Base-by-base conservation (phyloP, 495 filamentous ascomycete species). In the Amphirosellinia nigrospora region DNA sequence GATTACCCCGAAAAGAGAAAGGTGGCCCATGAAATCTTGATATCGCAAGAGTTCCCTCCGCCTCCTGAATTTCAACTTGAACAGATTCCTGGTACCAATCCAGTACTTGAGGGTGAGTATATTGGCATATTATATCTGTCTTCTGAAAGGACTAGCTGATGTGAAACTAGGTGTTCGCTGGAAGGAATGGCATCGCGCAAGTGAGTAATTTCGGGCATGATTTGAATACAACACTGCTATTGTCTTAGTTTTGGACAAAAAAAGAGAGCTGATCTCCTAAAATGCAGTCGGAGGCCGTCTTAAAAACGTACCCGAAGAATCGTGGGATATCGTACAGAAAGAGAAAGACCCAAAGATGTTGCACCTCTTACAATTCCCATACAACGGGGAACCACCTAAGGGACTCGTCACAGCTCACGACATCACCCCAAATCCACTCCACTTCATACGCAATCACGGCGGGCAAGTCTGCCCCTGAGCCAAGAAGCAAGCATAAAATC, bases 391-490 rank as follows among this genome's bases (percentile, higher is more conserved):
- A 69, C 85, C 89, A 0, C 88, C 88, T 9, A 83, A 85, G 69
- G 79, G 71, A 63, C 79, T 84, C 2, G 78, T 85, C 4, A 85
- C 84, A 0, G 74, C 79, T 23, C 79, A 86, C n/a, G 77, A 80
- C 2, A 81, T 92, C 70, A 92, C 89, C 0, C 82, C 83, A 0
- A 92, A 90, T 60, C 64, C 81, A 6, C 81, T 89, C 8, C 85
- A 88, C 70, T 91, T 90, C 69, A 87, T 92, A 0, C 86, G 90
- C 23, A 92, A 92, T 67, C 90, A 92, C 66, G 89, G 89, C 21
- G 79, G 80, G 69, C 15, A 58, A 71, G 69, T 66, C 28, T 16
- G 9, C 21, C 0, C 32, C 39, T 3, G 7, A 70, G 11, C 15
- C 15, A 3, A 41, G 58, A 21, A 13, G 8, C 32, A 43, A 8